A percentile compares a stretch with the other conserved stretches of the same genome.
These are phyloP conservation scores for Xylaria digitata DNA, from an alignment of 2,329 filamentous ascomycete species.

Conservation along the genomic window DNA sequence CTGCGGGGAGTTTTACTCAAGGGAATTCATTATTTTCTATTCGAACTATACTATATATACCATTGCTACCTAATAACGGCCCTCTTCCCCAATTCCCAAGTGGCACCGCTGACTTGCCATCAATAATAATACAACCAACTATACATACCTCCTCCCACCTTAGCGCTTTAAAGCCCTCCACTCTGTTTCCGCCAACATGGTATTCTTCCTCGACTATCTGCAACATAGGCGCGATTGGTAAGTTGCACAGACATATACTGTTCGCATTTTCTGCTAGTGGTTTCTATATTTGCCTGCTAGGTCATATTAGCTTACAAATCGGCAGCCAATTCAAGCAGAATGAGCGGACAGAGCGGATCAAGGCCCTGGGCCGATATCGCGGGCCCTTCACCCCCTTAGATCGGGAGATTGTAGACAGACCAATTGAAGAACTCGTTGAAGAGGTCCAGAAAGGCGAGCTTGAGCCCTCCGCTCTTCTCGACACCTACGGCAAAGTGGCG, in stretches of 20 bases:
- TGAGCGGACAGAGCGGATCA: constrained; percentile 77
- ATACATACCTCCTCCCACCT: constrained; percentile 1
- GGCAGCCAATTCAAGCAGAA: constrained; percentile 81
- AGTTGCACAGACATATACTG: constrained; percentile 42
- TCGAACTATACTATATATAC: too few relatives aligned
- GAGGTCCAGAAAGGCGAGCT: constrained; percentile 77
- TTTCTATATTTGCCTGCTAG: constrained; percentile 5
- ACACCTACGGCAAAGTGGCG: constrained; percentile 86
- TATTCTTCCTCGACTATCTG: constrained; percentile 67
- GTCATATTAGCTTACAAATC: constrained; percentile 45
- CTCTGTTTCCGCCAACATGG: constrained; percentile 47
- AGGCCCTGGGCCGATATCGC: constrained; percentile 73
- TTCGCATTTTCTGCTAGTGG: neutral
- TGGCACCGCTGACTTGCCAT: too few relatives aligned
- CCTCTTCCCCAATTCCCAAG: neutral
- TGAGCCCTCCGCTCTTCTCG: constrained; percentile 78
- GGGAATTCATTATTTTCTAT: neutral
- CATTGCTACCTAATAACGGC: too few relatives aligned
- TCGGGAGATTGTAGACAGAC: constrained; percentile 73
- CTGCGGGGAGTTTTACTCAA: constrained; percentile 9
- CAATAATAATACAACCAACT: neutral
- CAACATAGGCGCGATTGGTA: constrained; percentile 79
- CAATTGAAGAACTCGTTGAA: constrained; percentile 81
- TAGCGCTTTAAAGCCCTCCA: neutral
- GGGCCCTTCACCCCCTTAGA: constrained; percentile 73